These are phyloP conservation scores for Lophium mytilinum DNA, from an alignment of 495 filamentous ascomycete genomes.

Conservation along the genomic window DNA sequence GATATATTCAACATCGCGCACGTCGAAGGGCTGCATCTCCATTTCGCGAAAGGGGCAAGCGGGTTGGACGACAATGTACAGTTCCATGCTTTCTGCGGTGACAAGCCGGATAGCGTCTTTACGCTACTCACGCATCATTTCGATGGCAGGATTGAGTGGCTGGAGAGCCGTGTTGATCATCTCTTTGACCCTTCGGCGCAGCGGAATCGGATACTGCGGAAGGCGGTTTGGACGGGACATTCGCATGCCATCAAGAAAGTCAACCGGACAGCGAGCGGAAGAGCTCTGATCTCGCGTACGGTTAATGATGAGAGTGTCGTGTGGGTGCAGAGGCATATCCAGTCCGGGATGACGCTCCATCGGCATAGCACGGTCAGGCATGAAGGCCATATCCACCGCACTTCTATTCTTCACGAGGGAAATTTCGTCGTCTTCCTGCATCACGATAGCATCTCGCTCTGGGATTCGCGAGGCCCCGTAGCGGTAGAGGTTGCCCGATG, in stretches of 20 bases:
- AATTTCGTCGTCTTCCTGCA: conserved; percentile 77
- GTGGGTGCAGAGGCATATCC: conserved; percentile 59
- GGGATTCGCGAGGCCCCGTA: conserved; percentile 58
- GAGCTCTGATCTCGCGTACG: conserved; percentile 73
- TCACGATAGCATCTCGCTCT: conserved; percentile 66
- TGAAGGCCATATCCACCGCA: conserved; percentile 71
- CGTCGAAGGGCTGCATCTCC: conserved; percentile 60
- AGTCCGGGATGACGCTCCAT: conserved; percentile 45
- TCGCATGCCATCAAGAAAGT: conserved; percentile 73
- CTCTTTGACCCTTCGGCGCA: conserved; percentile 73
- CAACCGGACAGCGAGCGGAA: conserved; percentile 70
- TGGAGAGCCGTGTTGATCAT: conserved; percentile 66
- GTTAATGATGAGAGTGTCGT: conserved; percentile 70
- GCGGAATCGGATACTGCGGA: conserved; percentile 49
- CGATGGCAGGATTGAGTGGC: conserved; percentile 76
- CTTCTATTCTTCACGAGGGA: conserved; percentile 64
- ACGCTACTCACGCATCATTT: conserved; percentile 80
- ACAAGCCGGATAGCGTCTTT: conserved; percentile 51
- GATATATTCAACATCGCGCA: conserved; percentile 86
- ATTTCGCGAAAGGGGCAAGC: conserved; percentile 46
- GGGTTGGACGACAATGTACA: conserved; percentile 54
- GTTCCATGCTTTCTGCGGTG: conserved; percentile 62
- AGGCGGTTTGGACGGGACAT: conserved; percentile 75
- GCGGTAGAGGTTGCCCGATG: conserved; percentile 51
- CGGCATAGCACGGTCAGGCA: conserved; percentile 65